Percentiles rank a stretch among this genome's conserved stretches.
Conservation (phyloP, 106 monocot species). For the Dioscorea alata region DNA sequence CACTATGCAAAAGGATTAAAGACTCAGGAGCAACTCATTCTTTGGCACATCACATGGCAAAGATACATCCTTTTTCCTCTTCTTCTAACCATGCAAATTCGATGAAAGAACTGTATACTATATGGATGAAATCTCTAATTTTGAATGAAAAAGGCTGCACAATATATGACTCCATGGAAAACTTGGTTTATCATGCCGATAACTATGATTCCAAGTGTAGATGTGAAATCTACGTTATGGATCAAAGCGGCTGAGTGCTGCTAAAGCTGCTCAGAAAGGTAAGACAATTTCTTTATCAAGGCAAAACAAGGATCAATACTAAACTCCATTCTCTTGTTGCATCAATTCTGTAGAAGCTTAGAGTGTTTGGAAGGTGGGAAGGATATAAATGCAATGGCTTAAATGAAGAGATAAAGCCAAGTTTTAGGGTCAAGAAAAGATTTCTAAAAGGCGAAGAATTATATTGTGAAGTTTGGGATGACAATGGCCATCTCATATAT, state of each 20-base stretch:
- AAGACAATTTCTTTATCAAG: background rate
- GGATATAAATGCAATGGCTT: constrained; percentile 7
- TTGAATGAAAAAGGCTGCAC: constrained; percentile 25
- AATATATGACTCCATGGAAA: constrained; percentile 16
- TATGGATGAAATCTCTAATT: constrained; percentile 32
- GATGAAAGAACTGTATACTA: constrained; percentile 2
- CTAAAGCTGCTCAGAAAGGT: constrained; percentile 11
- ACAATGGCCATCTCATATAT: background rate
- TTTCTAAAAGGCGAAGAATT: background rate
- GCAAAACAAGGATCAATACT: background rate
- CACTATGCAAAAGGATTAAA: too few species aligned
- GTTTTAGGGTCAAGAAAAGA: constrained; percentile 12
- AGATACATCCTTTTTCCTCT: constrained; percentile 3
- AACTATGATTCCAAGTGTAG: constrained; percentile 17
- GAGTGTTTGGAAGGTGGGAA: constrained; percentile 9
- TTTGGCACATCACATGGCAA: background rate
- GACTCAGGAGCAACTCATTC: too few species aligned
- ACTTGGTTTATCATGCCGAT: constrained; percentile 20
- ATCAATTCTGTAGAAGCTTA: constrained; percentile 7
- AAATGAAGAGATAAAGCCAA: background rate
- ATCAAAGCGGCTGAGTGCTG: constrained; percentile 13
- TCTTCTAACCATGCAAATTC: background rate
- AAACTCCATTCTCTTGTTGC: background rate
- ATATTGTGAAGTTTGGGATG: constrained; percentile 8
- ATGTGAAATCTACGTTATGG: constrained; percentile 19